Evolutionary conservation across 192 early-diverging fungal species (phyloP), one percentile per base, ranked within the genome.

Genomic region (Backusella circina): DNA sequence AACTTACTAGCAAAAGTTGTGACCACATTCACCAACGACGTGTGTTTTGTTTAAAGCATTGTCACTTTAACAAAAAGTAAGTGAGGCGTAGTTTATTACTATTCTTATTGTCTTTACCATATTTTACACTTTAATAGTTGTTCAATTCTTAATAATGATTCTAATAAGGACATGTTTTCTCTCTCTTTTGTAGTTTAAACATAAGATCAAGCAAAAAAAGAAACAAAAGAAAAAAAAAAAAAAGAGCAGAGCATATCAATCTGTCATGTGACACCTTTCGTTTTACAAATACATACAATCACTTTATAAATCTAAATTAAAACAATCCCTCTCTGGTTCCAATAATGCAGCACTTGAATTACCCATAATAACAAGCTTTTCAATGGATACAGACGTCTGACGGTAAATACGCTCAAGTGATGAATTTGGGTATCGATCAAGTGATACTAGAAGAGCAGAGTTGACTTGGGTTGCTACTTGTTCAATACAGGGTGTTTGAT

Each of bases 381-480:
- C 68, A 68, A 82, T 41, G 30, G 68, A 68, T 37, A 70, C 80
- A 28, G 33, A 75, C 32, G 80, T 78, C 44, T 84, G 84, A 10
- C 80, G 74, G 57, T 79, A 85, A 26, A 83, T 67, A 39, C 81
- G 76, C 79, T 93, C 91, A 69, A 75, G 44, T 15, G 35, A 50
- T 16, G 74, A 68, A 35, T 69, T 75, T 28, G 66, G 67, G 35
- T 67, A 68, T 35, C 38, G 50, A 28, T 68, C 54, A 26, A 51
- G 38, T 41, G 74, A 75, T 26, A 70, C 74, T 69, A 66, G 77
- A 61, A 94, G 91, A 0, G 91, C 92, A 71, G 82, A 83, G 70
- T 95, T 93, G 5, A 94, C 83, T 13, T 87, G 79, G 30, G 83
- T 82, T 3, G 91, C 93, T 30, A 95, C 81, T 23, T 83, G 79